Percentiles rank a stretch among this genome's conserved stretches.
These are phyloP conservation scores for Bipolaris sorokiniana DNA, from an alignment of 2,329 filamentous ascomycete species.

Conservation along the genomic window DNA sequence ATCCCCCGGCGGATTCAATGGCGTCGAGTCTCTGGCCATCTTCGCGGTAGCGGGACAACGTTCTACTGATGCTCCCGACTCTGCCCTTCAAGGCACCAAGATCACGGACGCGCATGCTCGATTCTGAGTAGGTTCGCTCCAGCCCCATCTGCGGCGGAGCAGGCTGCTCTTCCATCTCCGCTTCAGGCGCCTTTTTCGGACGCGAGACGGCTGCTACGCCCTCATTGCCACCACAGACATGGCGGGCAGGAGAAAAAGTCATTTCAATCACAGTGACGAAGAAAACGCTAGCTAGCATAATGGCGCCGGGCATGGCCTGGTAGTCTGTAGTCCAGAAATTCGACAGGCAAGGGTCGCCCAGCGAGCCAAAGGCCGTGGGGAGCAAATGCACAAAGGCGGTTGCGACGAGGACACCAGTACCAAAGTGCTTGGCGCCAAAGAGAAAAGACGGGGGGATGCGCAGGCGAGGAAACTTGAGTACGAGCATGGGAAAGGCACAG, in stretches of 20 bases:
- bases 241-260: slow-evolving; percentile 63
- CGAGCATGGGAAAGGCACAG: slow-evolving; percentile 67
- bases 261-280: slow-evolving; percentile 66
- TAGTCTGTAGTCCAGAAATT: slow-evolving; percentile 64
- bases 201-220: slow-evolving; percentile 30
- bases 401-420: slow-evolving; percentile 81
- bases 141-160: slow-evolving; percentile 11
- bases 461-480: slow-evolving; percentile 64
- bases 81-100: slow-evolving; percentile 33
- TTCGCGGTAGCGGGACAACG: slow-evolving; percentile 36
- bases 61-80: slow-evolving; percentile 38
- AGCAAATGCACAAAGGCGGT: slow-evolving; percentile 81
- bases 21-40: slow-evolving; percentile 31
- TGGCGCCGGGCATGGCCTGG: slow-evolving; percentile 66
- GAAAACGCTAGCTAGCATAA: slow-evolving; percentile 67
- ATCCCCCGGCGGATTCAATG: slow-evolving; percentile 53
- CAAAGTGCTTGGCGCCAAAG: slow-evolving; percentile 61
- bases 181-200: slow-evolving; percentile 10
- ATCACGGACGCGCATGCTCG: slow-evolving; percentile 34
- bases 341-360: slow-evolving; percentile 58
- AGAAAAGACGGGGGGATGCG: slow-evolving; percentile 66
- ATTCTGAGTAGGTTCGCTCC: slow-evolving; percentile 27
- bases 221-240: slow-evolving; percentile 62
- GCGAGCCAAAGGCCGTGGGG: slow-evolving; percentile 62
- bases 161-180: slow-evolving; percentile 5